These are phyloP conservation scores for Tylopilus felleus DNA, from an alignment of 768 basidiomycete species.

Conservation along the genomic window DNA sequence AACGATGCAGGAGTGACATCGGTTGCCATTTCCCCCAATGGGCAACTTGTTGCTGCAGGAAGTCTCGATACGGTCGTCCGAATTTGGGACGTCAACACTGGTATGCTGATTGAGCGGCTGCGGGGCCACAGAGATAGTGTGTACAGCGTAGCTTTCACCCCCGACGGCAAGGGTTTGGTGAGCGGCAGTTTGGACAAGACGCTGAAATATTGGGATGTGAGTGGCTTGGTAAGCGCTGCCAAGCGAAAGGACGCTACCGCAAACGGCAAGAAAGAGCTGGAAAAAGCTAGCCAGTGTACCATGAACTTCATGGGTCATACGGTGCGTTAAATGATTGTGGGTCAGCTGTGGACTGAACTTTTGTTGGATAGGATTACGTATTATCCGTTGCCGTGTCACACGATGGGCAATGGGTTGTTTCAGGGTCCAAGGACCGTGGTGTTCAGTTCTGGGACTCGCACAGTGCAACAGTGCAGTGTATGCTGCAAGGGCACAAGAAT, in stretches of 20 bases:
- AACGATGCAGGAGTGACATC: conserved; percentile 71
- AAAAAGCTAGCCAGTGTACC: conserved; percentile 56
- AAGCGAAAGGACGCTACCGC: conserved; percentile 35
- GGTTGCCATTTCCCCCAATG: conserved; percentile 76
- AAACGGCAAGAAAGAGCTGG: conserved; percentile 48
- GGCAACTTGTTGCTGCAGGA: conserved; percentile 62
- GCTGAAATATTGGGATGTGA: conserved; percentile 82
- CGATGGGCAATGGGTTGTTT: conserved; percentile 93
- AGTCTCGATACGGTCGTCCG: conserved; percentile 73
- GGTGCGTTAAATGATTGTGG: conserved; percentile 35
- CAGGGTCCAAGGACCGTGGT: conserved; percentile 92
- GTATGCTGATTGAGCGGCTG: conserved; percentile 65
- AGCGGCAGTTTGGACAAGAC: conserved; percentile 91
- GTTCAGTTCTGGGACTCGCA: conserved; percentile 93
- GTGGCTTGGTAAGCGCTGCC: conserved; percentile 28
- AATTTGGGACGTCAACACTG: conserved; percentile 74
- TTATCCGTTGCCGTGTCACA: conserved; percentile 78
- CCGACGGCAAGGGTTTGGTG: conserved; percentile 84
- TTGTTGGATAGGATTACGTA: conserved; percentile 56
- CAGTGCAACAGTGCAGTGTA: conserved; percentile 79
- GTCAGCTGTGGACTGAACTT: neutral
- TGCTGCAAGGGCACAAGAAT: conserved; percentile 80
- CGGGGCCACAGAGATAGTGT: conserved; percentile 82
- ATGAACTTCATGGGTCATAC: conserved; percentile 92
- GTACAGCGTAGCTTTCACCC: conserved; percentile 89